A percentile compares a stretch with the other conserved stretches of the same genome.
Evolutionary conservation across 2,329 filamentous ascomycete species (phyloP).

Genomic region (Botryosphaeria dothidea): DNA sequence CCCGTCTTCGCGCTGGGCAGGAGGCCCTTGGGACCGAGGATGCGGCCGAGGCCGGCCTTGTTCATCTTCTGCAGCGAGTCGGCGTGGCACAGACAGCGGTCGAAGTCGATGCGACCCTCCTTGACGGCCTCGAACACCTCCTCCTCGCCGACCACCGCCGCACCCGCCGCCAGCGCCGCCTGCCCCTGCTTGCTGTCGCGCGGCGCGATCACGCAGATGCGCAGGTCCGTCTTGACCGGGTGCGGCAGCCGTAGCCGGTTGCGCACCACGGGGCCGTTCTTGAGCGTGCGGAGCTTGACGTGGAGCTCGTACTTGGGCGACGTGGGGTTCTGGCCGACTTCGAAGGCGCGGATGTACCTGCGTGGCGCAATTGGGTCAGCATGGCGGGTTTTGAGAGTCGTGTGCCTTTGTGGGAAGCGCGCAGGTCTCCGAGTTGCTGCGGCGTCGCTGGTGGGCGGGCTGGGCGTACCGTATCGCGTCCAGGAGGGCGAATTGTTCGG

Average conservation of each 20-base stretch:
- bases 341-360: conserved; percentile 87
- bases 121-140: conserved; percentile 79
- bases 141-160: conserved; percentile 81
- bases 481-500: conserved; percentile 76
- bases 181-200: conserved; percentile 72
- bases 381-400: too few species aligned
- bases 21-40: conserved; percentile 84
- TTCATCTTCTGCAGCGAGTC: conserved; percentile 76
- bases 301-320: conserved; percentile 85
- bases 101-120: conserved; percentile 79
- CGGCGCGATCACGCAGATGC: conserved; percentile 89
- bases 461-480: conserved; percentile 82
- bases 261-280: conserved; percentile 83
- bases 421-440: not conserved
- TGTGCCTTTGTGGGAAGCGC: too few species aligned
- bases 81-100: conserved; percentile 82
- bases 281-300: conserved; percentile 77
- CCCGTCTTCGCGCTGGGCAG: conserved; percentile 91
- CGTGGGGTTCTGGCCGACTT: conserved; percentile 78
- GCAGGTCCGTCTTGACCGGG: conserved; percentile 83
- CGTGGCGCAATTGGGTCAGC: conserved; percentile 2
- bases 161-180: conserved; percentile 76
- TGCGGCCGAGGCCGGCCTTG: conserved; percentile 75
- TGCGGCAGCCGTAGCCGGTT: conserved; percentile 87
- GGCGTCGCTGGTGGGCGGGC: not conserved